phyloP scores from a whole-genome alignment of 805 yeast genomes.

The Cyberlindnera samutprakarnensis region DNA sequence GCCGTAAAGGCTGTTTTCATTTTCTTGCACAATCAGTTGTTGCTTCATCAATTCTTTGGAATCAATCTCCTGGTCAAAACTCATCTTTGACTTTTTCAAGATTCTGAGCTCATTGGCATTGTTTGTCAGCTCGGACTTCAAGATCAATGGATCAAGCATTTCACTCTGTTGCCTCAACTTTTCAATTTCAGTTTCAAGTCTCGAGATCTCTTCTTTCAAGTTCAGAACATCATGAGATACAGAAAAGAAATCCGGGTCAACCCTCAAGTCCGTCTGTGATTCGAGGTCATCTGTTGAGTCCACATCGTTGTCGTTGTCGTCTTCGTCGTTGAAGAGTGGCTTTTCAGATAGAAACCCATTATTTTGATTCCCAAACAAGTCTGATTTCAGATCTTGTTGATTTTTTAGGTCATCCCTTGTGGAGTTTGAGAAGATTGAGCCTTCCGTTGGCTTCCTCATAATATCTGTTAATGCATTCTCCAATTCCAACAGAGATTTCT shows the following conservation, averaged over 20 bases:
- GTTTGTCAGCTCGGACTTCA: conserved; percentile 81
- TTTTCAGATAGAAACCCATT: conserved; percentile 18
- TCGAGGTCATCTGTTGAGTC: too few relatives aligned
- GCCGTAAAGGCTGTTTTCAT: conserved; percentile 67
- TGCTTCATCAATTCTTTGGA: conserved; percentile 68
- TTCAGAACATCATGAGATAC: conserved; percentile 68
- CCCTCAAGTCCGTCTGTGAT: too few relatives aligned
- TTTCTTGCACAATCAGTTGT: conserved; percentile 77
- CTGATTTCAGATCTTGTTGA: conserved; percentile 11
- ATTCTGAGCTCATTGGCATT: conserved; percentile 62
- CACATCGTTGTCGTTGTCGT: conserved; percentile 14
- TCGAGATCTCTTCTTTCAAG: conserved; percentile 57
- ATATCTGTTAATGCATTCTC: conserved; percentile 13
- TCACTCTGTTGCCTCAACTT: conserved; percentile 52
- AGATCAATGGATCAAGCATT: conserved; percentile 58
- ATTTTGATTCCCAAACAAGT: conserved; percentile 19
- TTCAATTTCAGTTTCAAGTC: conserved; percentile 49
- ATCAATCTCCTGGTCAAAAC: conserved; percentile 66
- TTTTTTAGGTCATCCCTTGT: conserved; percentile 6
- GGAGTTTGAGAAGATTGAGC: conserved; percentile 1
- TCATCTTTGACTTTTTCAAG: conserved; percentile 55
- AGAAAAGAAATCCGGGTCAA: conserved; percentile 32
- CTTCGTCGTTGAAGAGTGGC: conserved; percentile 22
- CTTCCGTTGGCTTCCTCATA: conserved; percentile 7
- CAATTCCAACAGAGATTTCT: conserved; percentile 6